Base-by-base conservation (phyloP, 2,329 filamentous ascomycete species). In the Stemphylium lycopersici region DNA sequence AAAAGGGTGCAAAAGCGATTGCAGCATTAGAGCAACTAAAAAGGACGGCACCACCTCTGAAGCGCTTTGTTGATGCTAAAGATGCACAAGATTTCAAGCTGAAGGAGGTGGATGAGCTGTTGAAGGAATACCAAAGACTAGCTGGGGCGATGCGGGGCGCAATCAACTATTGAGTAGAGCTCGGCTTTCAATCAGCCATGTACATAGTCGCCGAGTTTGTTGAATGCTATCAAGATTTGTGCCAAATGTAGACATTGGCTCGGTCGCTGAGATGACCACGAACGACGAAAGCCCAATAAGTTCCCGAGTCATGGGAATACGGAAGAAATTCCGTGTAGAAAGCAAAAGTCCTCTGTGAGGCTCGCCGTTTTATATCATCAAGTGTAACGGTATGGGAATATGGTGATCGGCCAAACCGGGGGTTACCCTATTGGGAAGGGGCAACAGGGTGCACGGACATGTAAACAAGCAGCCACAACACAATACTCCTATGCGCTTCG, bases 21-120 rank as follows among this genome's bases (percentile, higher is more conserved):
- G 76, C 78, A 42, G 75, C 78, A 6, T 48, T 81, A 8, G 79
- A 80, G 16, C 71, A 72, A 43, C 55, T 82, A 52, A 74, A 71
- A 58, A 80, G 77, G 61, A 76, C 78, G 20, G 69, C 76, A 15
- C 78, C 79, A n/a, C 79, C 80, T 1, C 65, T 76, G 41, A 80
- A 78, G 65, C 70, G 75, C 38, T 82, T 81, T 52, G 42, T 81
- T 54, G 79, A 81, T 20, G 74, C 77, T 2, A 76, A 76, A 49
- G 77, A 77, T 59, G 77, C 76, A 36, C 73, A 73, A 36, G 78
- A 81, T 11, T 56, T 82, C 59, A 78, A 72, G 65, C 48, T 82
- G 39, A 79, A 76, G 10, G 80, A 82, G 57, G 74, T 81, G 4
- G 79, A 82, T 34, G 79, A 81, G 60, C 51, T 78, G 44, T 53